Base-by-base conservation (phyloP, 352 stramenopile species). In the Phytophthora idaei region DNA sequence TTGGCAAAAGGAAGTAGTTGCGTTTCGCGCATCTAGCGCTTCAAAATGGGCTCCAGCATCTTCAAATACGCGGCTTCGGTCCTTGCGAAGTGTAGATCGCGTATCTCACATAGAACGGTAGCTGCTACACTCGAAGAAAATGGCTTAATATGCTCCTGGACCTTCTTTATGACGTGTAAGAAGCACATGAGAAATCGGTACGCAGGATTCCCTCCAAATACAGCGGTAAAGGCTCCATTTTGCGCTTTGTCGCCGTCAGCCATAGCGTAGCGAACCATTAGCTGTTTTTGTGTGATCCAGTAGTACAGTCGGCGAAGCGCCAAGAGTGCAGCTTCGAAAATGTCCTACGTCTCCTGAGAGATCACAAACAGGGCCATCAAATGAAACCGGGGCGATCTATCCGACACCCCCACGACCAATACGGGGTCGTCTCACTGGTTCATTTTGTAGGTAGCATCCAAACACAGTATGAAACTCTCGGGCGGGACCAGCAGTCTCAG, bases 131-230 rank as follows among this genome's bases (percentile, higher is more conserved):
- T 6, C 29, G 29, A 32, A 6, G 29, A 11, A 37, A 37, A 7
- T 7, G 2, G 32, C 36, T 42, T 70, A 70, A 39, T 39, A 39
- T 39, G 34, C 34, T 39, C 36, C 11, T 42, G 36, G 5, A 42
- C 5, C 10, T 42, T 15, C 36, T 42, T 42, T 11, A 42, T 42
- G 1, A 42, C 36, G n/a, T n/a, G 36, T 4, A 42, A 5, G 36
- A 42, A 42, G 36, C 36, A n/a, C 36, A 39, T 39, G 7, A 39
- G 7, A 12, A 39, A 12, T 2, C 34, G 34, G 34, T 12, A 12
- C 4, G 34, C 6, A 4, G 34, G 8, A 8, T 12, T 39, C 4
- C 1, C 1, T 2, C 36, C 36, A 5, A 42, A 42, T 5, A 42
- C 34, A 11, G 5, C 34, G 5, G 34, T 2, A 39, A 39, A 8